Base-by-base conservation (phyloP, 768 basidiomycete genomes). In the Porphyrellus cyaneotinctus region DNA sequence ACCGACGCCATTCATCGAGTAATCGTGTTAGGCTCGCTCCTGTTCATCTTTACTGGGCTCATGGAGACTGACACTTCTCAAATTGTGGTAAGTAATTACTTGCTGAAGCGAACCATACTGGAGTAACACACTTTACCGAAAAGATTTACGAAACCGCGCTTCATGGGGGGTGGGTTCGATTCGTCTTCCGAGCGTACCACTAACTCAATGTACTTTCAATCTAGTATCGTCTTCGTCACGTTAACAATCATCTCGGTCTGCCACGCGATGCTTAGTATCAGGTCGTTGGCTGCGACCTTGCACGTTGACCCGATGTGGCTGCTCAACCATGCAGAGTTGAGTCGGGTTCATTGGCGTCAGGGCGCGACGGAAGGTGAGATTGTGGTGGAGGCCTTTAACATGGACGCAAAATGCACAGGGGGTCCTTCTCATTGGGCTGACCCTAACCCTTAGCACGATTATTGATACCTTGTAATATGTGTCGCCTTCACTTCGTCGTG, bases 321-420 rank as follows among this genome's bases (percentile, higher is more conserved):
- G 9, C 68, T 79, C 22, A 77, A 68, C 58, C 70, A 74, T 53
- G 70, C 73, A 7, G 76, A 79, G 61, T 66, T 79, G 23, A 73
- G 71, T 36, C 74, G 77, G 23, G 70, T 78, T 4, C 67, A 59
- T 2, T 76, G 74, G 72, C 68, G 64, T 23, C 61, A 26, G 12
- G 76, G 75, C 9, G 55, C 57, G 9, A 67, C 56, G 26, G 70
- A 71, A 37, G 70, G 74, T 14, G 76, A 76, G 52, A 62, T 77
- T 18, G 20, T 60, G 15, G 64, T 64, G 18, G 64, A 61, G 43
- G 24, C 41, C 22, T 60, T 44, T 31, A 36, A 46, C 2, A 15
- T 18, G 15, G 14, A 42, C 17, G 24, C 7, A n/a, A 32, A 18
- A 32, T 15, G 6, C 12, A 7, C n/a, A n/a, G 15, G 24, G 1